Percentiles rank a stretch among this genome's conserved stretches.
phyloP scores from a whole-genome alignment of 306 rosid genomes.

The Castanea sativa region DNA sequence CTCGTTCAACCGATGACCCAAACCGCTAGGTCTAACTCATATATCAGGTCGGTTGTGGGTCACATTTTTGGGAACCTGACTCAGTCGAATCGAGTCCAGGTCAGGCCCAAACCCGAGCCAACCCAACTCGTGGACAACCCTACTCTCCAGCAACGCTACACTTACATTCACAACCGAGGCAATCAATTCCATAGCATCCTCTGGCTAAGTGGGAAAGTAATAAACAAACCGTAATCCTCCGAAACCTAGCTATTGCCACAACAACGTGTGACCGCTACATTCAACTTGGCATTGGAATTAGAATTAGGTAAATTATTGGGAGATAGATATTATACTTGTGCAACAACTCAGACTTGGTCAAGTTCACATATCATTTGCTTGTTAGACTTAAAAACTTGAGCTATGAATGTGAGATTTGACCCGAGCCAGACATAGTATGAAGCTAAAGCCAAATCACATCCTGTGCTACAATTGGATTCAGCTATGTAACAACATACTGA shows the following conservation, averaged over 20 bases:
- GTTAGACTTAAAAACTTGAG: slow-evolving; percentile 34
- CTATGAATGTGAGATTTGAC: background rate
- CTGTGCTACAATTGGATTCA: slow-evolving; percentile 46
- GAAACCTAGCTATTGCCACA: slow-evolving; percentile 44
- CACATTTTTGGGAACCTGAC: too few relatives aligned
- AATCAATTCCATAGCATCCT: too few relatives aligned
- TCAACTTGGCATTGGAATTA: slow-evolving; percentile 9
- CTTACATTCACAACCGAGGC: too few relatives aligned
- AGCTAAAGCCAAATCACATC: slow-evolving; percentile 65
- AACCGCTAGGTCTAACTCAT: too few relatives aligned
- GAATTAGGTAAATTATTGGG: slow-evolving; percentile 18
- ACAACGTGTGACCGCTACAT: slow-evolving; percentile 54
- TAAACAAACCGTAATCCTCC: too few relatives aligned
- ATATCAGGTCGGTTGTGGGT: too few relatives aligned
- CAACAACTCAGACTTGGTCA: slow-evolving; percentile 52
- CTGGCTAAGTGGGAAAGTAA: too few relatives aligned
- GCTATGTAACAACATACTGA: slow-evolving; percentile 19
- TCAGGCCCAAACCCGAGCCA: too few relatives aligned
- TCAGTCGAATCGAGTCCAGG: too few relatives aligned
- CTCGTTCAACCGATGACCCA: too few relatives aligned
- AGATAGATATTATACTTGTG: slow-evolving; percentile 34
- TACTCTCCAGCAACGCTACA: too few relatives aligned
- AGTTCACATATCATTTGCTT: slow-evolving; percentile 27
- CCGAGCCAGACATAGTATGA: slow-evolving; percentile 30
- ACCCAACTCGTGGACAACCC: too few relatives aligned